These are phyloP conservation scores for Cryptococcus hybrid DNA, from an alignment of 1,284 basidiomycete genomes.

Conservation along the genomic window DNA sequence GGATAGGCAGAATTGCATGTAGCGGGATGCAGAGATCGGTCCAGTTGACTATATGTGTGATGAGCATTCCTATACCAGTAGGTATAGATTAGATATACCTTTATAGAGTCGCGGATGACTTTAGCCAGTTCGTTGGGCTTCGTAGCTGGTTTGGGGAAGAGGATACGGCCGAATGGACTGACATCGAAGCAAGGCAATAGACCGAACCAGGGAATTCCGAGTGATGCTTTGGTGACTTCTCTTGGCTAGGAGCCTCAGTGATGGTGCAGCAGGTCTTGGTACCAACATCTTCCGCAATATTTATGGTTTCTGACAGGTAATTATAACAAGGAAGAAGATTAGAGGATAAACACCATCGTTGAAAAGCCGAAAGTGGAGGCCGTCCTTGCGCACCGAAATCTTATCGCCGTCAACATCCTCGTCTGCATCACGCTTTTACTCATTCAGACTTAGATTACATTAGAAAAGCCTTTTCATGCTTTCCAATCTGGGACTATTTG, in stretches of 20 bases:
- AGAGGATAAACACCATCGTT: too few species aligned
- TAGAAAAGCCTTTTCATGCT: conserved; percentile 24
- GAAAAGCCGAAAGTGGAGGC: conserved; percentile 4
- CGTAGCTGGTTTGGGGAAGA: background rate
- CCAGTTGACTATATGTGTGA: conserved; percentile 68
- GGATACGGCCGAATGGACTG: too few species aligned
- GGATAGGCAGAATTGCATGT: conserved; percentile 83
- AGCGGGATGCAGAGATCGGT: conserved; percentile 77
- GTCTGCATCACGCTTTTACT: background rate
- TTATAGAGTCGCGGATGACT: conserved; percentile 65
- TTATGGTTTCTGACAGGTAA: background rate
- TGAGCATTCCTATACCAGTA: background rate
- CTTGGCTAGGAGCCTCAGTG: too few species aligned
- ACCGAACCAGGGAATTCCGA: too few species aligned
- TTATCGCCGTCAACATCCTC: background rate
- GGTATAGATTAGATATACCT: conserved; percentile 49
- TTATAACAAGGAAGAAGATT: too few species aligned
- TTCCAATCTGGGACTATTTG: conserved; percentile 31
- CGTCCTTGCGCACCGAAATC: background rate
- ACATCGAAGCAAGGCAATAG: too few species aligned
- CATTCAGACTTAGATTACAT: too few species aligned
- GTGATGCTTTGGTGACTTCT: too few species aligned
- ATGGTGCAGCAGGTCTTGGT: background rate
- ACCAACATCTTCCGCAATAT: background rate
- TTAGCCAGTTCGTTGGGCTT: conserved; percentile 42